Evolutionary conservation across 805 yeast genomes (phyloP).

Genomic region (Sugiyamaella qingdaonensis): DNA sequence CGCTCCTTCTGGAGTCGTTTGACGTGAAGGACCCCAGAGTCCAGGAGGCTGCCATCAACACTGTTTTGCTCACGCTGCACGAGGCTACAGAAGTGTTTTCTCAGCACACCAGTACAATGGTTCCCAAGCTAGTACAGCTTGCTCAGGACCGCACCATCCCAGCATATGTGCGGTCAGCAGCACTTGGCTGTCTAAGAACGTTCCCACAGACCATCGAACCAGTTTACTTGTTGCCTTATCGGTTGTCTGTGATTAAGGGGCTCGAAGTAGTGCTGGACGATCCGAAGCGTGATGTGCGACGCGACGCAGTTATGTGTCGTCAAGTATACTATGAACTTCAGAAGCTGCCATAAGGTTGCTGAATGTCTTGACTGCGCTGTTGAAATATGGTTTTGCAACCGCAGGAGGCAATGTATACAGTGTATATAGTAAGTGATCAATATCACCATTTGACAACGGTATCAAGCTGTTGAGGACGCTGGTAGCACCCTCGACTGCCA

Average conservation of each 20-base stretch:
- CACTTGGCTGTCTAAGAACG: constrained; percentile 56
- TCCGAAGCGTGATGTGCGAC: constrained; percentile 67
- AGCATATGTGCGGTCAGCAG: constrained; percentile 49
- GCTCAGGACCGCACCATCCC: constrained; percentile 20
- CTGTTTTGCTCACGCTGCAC: constrained; percentile 51
- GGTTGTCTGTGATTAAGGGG: constrained; percentile 43
- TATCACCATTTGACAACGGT: not conserved
- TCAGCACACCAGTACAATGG: constrained; percentile 51
- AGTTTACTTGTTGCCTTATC: constrained; percentile 48
- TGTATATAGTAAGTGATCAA: not conserved
- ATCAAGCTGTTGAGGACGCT: not conserved
- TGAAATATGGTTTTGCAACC: not conserved
- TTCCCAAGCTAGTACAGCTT: constrained; percentile 49
- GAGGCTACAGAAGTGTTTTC: constrained; percentile 53
- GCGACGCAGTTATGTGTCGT: constrained; percentile 71
- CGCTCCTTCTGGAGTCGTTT: constrained; percentile 66
- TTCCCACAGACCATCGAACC: constrained; percentile 38
- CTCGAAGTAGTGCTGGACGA: constrained; percentile 63
- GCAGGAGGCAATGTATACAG: not conserved
- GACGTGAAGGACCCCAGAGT: constrained; percentile 45
- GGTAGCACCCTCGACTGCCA: not conserved
- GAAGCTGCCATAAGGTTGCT: not conserved
- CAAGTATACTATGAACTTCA: constrained; percentile 62
- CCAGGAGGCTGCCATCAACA: constrained; percentile 56
- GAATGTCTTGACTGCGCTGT: not conserved